Conservation (phyloP, 441 rosid species). For the Aquilaria agallochum region DNA sequence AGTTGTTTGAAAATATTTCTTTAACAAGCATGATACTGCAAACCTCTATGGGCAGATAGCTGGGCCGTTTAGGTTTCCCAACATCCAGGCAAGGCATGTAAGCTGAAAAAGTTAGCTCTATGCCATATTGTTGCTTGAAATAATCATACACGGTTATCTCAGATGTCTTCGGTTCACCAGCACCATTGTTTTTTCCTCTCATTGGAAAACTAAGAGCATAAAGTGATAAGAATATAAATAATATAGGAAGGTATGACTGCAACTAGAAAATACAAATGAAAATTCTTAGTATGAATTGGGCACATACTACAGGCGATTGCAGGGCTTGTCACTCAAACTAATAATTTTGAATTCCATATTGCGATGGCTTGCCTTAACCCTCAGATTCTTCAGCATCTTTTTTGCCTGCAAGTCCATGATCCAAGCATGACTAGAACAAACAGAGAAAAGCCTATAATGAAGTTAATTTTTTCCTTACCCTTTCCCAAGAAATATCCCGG, state of each 20-base stretch:
- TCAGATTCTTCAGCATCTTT: conserved; percentile 71
- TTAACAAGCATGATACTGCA: conserved; percentile 10
- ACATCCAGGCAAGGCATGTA: conserved; percentile 88
- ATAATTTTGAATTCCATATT: conserved; percentile 66
- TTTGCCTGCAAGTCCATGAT: conserved; percentile 52
- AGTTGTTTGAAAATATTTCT: neutral
- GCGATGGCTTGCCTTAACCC: conserved; percentile 60
- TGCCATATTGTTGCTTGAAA: conserved; percentile 48
- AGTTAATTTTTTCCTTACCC: conserved; percentile 38
- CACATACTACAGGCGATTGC: conserved; percentile 77
- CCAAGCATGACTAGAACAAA: conserved; percentile 5
- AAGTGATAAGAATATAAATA: conserved; percentile 6
- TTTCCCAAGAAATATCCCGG: conserved; percentile 63
- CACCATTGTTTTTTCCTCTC: conserved; percentile 48
- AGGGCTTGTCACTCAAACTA: conserved; percentile 81
- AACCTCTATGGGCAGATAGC: conserved; percentile 85
- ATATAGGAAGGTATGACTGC: conserved; percentile 10
- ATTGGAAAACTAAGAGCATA: conserved; percentile 53
- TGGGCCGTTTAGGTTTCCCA: conserved; percentile 86
- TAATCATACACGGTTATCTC: conserved; percentile 83
- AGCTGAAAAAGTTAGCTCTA: conserved; percentile 56
- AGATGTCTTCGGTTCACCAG: conserved; percentile 30
- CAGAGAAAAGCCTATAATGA: conserved; percentile 11
- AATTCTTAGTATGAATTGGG: conserved; percentile 2
- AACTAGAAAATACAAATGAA: conserved; percentile 8